Percentiles rank a stretch among this genome's conserved stretches.
Conservation (phyloP, 192 early-diverging fungal species). For the Coemansia sp. region DNA sequence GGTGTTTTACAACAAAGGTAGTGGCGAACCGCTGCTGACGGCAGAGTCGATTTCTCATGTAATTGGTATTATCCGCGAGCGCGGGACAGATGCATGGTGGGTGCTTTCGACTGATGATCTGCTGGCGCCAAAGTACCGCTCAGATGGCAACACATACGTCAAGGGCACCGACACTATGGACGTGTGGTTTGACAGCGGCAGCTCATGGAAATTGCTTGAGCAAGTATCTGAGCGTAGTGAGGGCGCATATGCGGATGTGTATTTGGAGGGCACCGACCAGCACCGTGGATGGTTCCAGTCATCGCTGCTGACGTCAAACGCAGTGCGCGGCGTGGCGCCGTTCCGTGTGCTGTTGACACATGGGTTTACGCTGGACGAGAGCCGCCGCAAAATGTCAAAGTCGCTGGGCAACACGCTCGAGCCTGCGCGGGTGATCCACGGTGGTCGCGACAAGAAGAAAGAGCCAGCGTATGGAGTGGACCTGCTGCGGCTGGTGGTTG, state of each 20-base stretch:
- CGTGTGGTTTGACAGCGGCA: slow-evolving; percentile 84
- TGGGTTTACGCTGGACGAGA: slow-evolving; percentile 78
- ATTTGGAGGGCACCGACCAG: slow-evolving; percentile 76
- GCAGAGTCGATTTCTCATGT: slow-evolving; percentile 64
- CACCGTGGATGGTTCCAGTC: slow-evolving; percentile 88
- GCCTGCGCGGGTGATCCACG: slow-evolving; percentile 61
- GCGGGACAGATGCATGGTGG: slow-evolving; percentile 75
- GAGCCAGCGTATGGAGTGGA: slow-evolving; percentile 75
- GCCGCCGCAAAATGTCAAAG: slow-evolving; percentile 82
- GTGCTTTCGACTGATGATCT: slow-evolving; percentile 59
- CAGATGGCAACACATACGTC: slow-evolving; percentile 57
- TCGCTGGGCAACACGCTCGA: slow-evolving; percentile 75
- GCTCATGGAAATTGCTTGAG: slow-evolving; percentile 68
- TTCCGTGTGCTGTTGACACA: slow-evolving; percentile 72
- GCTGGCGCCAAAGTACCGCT: slow-evolving; percentile 58
- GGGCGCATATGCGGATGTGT: slow-evolving; percentile 63
- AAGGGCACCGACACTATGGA: slow-evolving; percentile 81
- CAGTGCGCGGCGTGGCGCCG: slow-evolving; percentile 64
- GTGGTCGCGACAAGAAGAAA: slow-evolving; percentile 67
- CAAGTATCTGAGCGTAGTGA: slow-evolving; percentile 29
- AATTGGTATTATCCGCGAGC: slow-evolving; percentile 55
- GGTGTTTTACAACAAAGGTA: slow-evolving; percentile 63
- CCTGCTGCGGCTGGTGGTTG: slow-evolving; percentile 70
- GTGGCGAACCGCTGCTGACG: slow-evolving; percentile 64
- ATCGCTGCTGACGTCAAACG: slow-evolving; percentile 69